These are phyloP conservation scores for Penicillium rolfsii DNA, from an alignment of 2,329 filamentous ascomycete species.

Conservation along the genomic window DNA sequence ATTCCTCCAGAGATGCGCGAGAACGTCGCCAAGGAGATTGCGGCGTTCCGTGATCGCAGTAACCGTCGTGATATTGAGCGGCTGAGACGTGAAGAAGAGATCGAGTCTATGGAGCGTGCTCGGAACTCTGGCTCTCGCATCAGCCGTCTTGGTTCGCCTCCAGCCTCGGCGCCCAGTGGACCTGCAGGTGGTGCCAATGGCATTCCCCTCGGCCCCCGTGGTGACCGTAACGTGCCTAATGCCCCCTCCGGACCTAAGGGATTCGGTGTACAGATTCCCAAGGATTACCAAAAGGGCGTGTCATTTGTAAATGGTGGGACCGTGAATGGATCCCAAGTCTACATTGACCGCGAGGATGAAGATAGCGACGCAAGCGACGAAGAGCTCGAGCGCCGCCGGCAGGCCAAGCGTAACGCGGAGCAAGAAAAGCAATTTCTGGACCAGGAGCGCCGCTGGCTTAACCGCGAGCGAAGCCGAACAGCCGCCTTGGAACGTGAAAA, in stretches of 20 bases:
- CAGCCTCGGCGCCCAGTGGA: conserved; percentile 63
- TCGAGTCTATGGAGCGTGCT: conserved; percentile 81
- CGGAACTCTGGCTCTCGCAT: conserved; percentile 67
- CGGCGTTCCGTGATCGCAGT: conserved; percentile 89
- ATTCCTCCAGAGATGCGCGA: conserved; percentile 96
- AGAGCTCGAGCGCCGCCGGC: conserved; percentile 74
- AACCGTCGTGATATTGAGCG: conserved; percentile 87
- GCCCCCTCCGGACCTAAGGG: conserved; percentile 74
- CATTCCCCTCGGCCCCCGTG: conserved; percentile 74
- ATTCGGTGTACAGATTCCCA: conserved; percentile 65
- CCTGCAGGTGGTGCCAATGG: conserved; percentile 69
- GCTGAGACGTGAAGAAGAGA: conserved; percentile 83
- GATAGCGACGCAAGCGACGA: conserved; percentile 86
- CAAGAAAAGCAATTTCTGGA: conserved; percentile 80
- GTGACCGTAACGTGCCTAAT: conserved; percentile 68
- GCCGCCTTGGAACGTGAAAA: conserved; percentile 84
- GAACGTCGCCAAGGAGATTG: conserved; percentile 90
- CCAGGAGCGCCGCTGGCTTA: conserved; percentile 86
- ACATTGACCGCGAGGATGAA: conserved; percentile 73
- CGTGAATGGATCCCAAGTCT: conserved; percentile 60
- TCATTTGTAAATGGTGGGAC: conserved; percentile 80
- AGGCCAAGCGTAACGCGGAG: conserved; percentile 72
- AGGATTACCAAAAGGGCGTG: conserved; percentile 76
- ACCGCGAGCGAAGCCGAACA: conserved; percentile 80
- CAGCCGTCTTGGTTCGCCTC: conserved; percentile 73